Base-by-base conservation (phyloP, 164 flowering plant species). In the Echeveria elegans region DNA sequence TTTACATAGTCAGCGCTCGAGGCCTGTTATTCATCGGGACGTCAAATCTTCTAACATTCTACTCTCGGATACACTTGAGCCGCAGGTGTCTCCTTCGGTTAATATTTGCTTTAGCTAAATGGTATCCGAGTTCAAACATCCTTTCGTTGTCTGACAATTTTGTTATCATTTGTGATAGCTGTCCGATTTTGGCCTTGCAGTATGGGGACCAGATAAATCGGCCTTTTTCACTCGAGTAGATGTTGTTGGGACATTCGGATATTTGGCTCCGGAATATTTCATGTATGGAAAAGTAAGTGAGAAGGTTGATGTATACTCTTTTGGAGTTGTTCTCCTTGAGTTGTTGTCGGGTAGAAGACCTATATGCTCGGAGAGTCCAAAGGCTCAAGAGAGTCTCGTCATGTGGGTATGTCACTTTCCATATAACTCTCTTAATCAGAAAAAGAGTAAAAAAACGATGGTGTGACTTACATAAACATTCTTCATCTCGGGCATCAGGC, bases 151-250 rank as follows among this genome's bases (percentile, higher is more conserved):
- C 62, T 62, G 23, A 37, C 30, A 12, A n/a, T 59, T 41, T 29
- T 4, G 30, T 67, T 41, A 11, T 41, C 8, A 50, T 66, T 7
- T 70, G 21, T 70, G 41, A 31, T 75, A 94, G 99, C 76, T 94
- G 68, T 87, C 94, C 37, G 99, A 94, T 79, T 94, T 94, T 72
- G 99, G 99, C 48, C 88, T 94, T n/a, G 95, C 99, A 26, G 81
- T 84, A 41, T 86, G 97, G 96, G 96, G 85, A 67, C 89, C 95
- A 19, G 78, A 80, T 71, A 70, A 68, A 61, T 80, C 86, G 53
- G 43, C 81, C 7, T 78, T 68, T 66, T 67, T 79, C 62, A 88
- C 78, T 11, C 80, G 88, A 64, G 75, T 66, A 19, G 92, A 89
- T 68, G 88, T 91, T 40, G 85, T 91, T 3, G 99, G 97, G 63